These are phyloP conservation scores for Silene coronaria DNA, from an alignment of 179 eudicot genomes.

Conservation along the genomic window DNA sequence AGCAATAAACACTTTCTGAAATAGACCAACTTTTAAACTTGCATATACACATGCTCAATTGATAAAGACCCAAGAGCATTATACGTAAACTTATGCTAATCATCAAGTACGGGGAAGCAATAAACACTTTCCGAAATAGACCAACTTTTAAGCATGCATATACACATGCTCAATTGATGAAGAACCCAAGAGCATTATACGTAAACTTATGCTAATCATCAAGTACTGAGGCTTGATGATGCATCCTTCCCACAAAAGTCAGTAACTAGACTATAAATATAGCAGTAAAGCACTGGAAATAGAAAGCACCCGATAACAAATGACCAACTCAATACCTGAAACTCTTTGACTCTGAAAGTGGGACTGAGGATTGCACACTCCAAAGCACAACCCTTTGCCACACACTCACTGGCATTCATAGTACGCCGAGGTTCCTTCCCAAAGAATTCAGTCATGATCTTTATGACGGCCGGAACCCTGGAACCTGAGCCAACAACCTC, in stretches of 20 bases:
- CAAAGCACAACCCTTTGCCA: slow-evolving; percentile 83
- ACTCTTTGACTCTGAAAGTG: slow-evolving; percentile 80
- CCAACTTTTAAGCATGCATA: background rate
- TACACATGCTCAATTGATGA: background rate
- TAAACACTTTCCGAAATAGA: background rate
- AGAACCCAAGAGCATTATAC: background rate
- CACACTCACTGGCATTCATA: slow-evolving; percentile 97
- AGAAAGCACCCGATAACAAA: background rate
- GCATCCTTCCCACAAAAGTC: background rate
- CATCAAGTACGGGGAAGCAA: background rate
- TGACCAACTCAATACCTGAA: slow-evolving; percentile 43
- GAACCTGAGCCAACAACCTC: slow-evolving; percentile 94
- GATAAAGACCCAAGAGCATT: background rate
- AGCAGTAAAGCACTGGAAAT: background rate
- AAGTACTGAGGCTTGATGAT: background rate
- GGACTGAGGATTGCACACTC: slow-evolving; percentile 92
- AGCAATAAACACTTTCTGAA: background rate
- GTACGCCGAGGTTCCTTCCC: slow-evolving; percentile 92
- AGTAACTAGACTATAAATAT: background rate
- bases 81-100: background rate
- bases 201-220: background rate
- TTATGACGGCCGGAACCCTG: slow-evolving; percentile 70
- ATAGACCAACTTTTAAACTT: background rate
- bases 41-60: background rate
- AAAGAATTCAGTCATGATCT: slow-evolving; percentile 79